Conservation (phyloP, 1,284 basidiomycete species). For the Cutaneotrichosporon arboriforme region DNA sequence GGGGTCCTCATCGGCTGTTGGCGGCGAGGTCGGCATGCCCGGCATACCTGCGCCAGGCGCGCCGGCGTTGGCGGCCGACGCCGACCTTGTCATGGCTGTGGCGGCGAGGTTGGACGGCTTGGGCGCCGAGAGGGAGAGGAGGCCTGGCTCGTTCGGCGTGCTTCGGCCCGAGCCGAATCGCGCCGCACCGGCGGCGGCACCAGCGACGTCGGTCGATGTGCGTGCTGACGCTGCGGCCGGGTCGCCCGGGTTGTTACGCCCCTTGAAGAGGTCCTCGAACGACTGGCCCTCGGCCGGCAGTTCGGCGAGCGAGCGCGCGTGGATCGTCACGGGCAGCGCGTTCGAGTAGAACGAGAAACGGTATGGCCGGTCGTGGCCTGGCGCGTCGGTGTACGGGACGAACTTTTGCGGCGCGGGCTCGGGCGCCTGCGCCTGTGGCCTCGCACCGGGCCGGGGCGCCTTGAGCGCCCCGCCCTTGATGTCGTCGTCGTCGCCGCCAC, state of each 20-base stretch:
- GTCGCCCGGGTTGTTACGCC: constrained; percentile 18
- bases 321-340: constrained; percentile 83
- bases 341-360: constrained; percentile 99
- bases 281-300: constrained; percentile 89
- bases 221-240: not conserved
- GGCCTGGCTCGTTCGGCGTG: constrained; percentile 16
- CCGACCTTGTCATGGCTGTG: not conserved
- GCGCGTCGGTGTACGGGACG: constrained; percentile 36
- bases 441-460: constrained; percentile 30
- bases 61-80: not conserved
- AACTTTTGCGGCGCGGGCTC: constrained; percentile 16
- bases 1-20: constrained; percentile 32
- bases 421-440: constrained; percentile 3
- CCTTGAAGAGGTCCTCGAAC: constrained; percentile 81
- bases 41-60: no score
- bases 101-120: not conserved
- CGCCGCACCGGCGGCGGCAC: not conserved
- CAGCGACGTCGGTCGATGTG: not conserved
- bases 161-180: constrained; percentile 2
- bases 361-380: constrained; percentile 82
- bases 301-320: constrained; percentile 86
- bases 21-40: not conserved
- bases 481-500: constrained; percentile 29
- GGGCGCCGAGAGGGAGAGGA: constrained; percentile 6
- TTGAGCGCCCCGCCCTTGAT: constrained; percentile 34